phyloP scores from a whole-genome alignment of 129 eudicot species.

The Mikania micrantha region DNA sequence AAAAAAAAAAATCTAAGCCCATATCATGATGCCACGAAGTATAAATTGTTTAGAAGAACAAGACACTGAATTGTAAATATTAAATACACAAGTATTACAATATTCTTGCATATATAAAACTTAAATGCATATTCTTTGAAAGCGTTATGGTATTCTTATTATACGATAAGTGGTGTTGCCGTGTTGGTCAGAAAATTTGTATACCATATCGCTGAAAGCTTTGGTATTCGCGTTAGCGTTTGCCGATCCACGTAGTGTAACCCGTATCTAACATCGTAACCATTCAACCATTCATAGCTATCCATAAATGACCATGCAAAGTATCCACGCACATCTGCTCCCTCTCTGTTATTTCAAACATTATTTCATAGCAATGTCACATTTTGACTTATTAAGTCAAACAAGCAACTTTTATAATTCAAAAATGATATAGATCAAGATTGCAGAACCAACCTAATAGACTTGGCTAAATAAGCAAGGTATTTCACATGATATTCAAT shows the following conservation, averaged over 20 bases:
- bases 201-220: slow-evolving; percentile 71
- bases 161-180: slow-evolving; percentile 17
- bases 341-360: slow-evolving; percentile 35
- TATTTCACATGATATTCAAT: slow-evolving; percentile 43
- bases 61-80: no score
- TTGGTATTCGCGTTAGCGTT: slow-evolving; percentile 54
- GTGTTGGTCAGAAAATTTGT: slow-evolving; percentile 32
- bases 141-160: no score
- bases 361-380: neutral
- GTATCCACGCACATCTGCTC: slow-evolving; percentile 85
- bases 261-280: slow-evolving; percentile 47
- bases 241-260: slow-evolving; percentile 45
- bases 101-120: no score
- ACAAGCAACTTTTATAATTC: neutral
- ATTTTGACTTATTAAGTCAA: neutral
- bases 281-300: slow-evolving; percentile 61
- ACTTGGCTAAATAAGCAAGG: slow-evolving; percentile 49
- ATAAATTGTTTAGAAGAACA: no score
- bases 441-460: slow-evolving; percentile 46
- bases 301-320: slow-evolving; percentile 80
- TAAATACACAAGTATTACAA: no score
- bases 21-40: no score
- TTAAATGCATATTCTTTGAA: neutral
- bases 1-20: no score
- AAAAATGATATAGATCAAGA: neutral